phyloP scores from a whole-genome alignment of 2,329 filamentous ascomycete genomes.

The Aspergillus calidoustus region DNA sequence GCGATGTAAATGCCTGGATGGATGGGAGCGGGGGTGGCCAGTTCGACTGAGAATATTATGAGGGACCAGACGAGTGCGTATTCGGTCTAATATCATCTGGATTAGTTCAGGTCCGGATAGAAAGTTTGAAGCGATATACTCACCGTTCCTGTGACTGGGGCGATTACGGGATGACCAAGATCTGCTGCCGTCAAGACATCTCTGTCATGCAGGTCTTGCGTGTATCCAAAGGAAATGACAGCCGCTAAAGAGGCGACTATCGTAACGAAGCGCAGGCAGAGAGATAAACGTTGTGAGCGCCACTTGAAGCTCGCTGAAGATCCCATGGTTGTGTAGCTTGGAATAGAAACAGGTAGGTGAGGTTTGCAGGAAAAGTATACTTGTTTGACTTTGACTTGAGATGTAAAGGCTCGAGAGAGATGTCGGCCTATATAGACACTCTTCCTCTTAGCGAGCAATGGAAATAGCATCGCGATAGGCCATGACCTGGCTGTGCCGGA shows the following conservation, averaged over 20 bases:
- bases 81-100: not conserved
- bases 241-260: constrained; percentile 12
- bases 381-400: not conserved
- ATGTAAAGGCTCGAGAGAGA: not conserved
- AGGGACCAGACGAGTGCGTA: constrained; percentile 18
- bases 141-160: constrained; percentile 15
- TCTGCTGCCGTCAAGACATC: not conserved
- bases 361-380: not conserved
- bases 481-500: not conserved
- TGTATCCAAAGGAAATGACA: constrained; percentile 12
- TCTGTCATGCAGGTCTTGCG: constrained; percentile 6
- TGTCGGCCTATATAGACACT: not conserved
- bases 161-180: constrained; percentile 8
- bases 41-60: constrained; percentile 13
- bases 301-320: constrained; percentile 1
- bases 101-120: not conserved
- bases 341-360: not conserved
- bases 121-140: not conserved
- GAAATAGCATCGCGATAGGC: not conserved
- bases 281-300: not conserved
- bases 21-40: constrained; percentile 5
- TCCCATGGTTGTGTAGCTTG: not conserved
- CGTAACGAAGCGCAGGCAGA: constrained; percentile 9
- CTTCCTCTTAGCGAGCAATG: not conserved
- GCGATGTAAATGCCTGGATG: constrained; percentile 19